phyloP scores from a whole-genome alignment of 441 rosid genomes.

The Kokia cookei region DNA sequence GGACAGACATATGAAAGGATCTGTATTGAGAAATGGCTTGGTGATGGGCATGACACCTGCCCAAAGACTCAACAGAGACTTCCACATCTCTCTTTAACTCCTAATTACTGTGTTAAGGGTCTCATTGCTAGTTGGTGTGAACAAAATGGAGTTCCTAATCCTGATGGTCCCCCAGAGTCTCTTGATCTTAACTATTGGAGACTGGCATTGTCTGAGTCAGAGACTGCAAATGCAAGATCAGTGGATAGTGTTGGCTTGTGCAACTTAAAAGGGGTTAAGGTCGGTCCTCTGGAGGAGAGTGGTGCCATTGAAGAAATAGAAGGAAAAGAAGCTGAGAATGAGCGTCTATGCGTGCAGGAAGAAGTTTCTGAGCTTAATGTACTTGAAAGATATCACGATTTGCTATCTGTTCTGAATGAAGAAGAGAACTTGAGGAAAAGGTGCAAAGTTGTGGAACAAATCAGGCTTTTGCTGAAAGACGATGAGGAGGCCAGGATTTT shows the following conservation, averaged over 20 bases:
- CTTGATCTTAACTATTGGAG: slow-evolving; percentile 89
- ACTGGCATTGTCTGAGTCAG: slow-evolving; percentile 67
- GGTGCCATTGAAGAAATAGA: slow-evolving; percentile 40
- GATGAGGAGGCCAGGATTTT: slow-evolving; percentile 93
- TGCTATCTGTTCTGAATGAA: slow-evolving; percentile 51
- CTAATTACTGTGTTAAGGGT: slow-evolving; percentile 95
- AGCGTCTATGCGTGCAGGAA: slow-evolving; percentile 15
- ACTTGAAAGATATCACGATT: slow-evolving; percentile 40
- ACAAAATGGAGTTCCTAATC: slow-evolving; percentile 73
- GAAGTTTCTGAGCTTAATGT: slow-evolving; percentile 42
- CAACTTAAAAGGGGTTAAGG: slow-evolving; percentile 51
- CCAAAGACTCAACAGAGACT: slow-evolving; percentile 95
- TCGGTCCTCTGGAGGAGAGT: slow-evolving; percentile 74
- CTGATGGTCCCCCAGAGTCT: slow-evolving; percentile 84
- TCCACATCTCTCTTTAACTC: slow-evolving; percentile 77
- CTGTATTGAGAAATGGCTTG: slow-evolving; percentile 96
- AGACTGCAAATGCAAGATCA: slow-evolving; percentile 64
- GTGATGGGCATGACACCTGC: slow-evolving; percentile 88
- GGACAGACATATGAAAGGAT: slow-evolving; percentile 97
- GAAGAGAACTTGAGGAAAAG: slow-evolving; percentile 44
- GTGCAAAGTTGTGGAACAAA: slow-evolving; percentile 60
- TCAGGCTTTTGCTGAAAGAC: slow-evolving; percentile 75
- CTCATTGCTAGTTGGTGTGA: slow-evolving; percentile 97
- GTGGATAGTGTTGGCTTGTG: slow-evolving; percentile 40
- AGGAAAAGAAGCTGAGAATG: slow-evolving; percentile 33